These are phyloP conservation scores for Suillus americanus DNA, from an alignment of 768 basidiomycete genomes.

Conservation along the genomic window DNA sequence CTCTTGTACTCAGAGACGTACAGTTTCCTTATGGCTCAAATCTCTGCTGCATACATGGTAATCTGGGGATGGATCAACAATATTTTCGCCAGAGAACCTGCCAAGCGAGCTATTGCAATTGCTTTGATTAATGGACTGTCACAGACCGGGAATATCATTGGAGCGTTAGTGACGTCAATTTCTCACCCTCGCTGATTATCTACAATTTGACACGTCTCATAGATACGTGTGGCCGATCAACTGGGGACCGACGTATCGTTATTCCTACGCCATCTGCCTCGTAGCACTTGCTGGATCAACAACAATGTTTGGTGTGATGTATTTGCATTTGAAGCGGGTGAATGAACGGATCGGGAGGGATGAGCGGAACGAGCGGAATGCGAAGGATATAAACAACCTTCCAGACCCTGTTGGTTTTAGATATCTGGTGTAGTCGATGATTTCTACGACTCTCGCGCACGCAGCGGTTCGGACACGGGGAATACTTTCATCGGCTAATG, in stretches of 20 bases:
- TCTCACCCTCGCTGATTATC: neutral
- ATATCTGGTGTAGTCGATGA: neutral
- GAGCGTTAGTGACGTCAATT: conserved; percentile 51
- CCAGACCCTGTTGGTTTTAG: neutral
- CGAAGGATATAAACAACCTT: neutral
- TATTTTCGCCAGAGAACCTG: conserved; percentile 71
- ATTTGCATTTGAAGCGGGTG: conserved; percentile 37
- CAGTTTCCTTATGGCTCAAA: conserved; percentile 72
- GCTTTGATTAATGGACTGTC: conserved; percentile 78
- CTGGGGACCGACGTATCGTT: conserved; percentile 67
- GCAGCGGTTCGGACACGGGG: neutral
- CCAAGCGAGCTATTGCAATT: conserved; percentile 78
- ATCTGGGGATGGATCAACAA: conserved; percentile 50
- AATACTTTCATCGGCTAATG: neutral
- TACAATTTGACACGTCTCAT: neutral
- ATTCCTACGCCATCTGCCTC: conserved; percentile 71
- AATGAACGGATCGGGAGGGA: conserved; percentile 38
- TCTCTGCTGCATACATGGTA: conserved; percentile 66
- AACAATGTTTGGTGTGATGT: conserved; percentile 45
- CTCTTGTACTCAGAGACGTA: neutral
- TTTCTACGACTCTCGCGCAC: neutral
- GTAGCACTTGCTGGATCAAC: conserved; percentile 49
- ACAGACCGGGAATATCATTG: conserved; percentile 77
- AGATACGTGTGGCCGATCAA: conserved; percentile 51
- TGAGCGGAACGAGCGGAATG: conserved; percentile 33